phyloP scores from a whole-genome alignment of 352 stramenopile genomes.

The Phytophthora tentaculata region DNA sequence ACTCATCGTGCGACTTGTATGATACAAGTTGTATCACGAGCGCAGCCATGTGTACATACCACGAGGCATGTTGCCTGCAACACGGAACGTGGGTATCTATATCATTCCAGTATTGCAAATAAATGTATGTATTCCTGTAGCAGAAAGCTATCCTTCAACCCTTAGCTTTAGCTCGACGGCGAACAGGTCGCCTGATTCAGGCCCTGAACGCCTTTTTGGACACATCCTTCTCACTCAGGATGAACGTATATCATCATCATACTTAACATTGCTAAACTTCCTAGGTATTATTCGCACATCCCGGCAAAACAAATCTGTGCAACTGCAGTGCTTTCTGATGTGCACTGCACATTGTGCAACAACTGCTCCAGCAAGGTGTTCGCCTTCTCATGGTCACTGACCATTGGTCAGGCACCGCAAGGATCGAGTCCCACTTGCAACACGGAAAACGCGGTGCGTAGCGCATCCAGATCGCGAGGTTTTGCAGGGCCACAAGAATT shows the following conservation, averaged over 20 bases:
- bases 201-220: not conserved
- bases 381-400: too few relatives aligned
- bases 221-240: not conserved
- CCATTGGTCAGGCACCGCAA: not conserved
- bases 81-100: not conserved
- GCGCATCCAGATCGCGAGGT: conserved; percentile 6
- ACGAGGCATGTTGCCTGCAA: conserved; percentile 3
- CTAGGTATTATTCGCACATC: too few relatives aligned
- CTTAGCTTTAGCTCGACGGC: not conserved
- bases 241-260: too few relatives aligned
- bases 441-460: conserved; percentile 30
- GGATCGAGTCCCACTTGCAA: conserved; percentile 22
- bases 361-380: too few relatives aligned
- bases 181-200: not conserved
- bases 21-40: too few relatives aligned
- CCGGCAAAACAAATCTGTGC: not conserved
- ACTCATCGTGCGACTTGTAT: not conserved
- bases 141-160: too few relatives aligned
- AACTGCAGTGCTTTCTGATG: conserved; percentile 8
- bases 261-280: too few relatives aligned
- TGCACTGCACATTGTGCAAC: not conserved
- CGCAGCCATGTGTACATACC: conserved; percentile 14
- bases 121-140: too few relatives aligned
- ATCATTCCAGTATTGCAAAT: conserved; percentile 19
- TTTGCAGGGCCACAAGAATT: conserved; percentile 19